phyloP scores from a whole-genome alignment of 495 filamentous ascomycete species.

The Viridothelium virens region DNA sequence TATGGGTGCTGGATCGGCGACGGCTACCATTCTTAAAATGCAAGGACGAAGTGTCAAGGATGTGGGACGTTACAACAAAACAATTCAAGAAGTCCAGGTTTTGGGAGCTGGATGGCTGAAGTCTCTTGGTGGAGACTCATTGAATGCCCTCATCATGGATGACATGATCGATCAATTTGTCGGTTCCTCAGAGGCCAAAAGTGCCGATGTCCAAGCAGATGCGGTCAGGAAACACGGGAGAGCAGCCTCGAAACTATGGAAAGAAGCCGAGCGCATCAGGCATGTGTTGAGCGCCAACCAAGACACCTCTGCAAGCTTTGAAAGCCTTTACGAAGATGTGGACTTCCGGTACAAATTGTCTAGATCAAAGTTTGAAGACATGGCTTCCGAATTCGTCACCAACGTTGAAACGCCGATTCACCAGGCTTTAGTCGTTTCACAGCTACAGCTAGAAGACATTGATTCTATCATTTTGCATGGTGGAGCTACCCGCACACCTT shows the following conservation, averaged over 20 bases:
- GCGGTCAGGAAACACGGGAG: slow-evolving; percentile 70
- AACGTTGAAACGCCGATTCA: slow-evolving; percentile 63
- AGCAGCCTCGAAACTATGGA: slow-evolving; percentile 77
- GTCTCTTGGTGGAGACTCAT: slow-evolving; percentile 78
- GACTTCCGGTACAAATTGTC: slow-evolving; percentile 88
- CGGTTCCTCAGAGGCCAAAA: slow-evolving; percentile 61
- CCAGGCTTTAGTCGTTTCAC: slow-evolving; percentile 64
- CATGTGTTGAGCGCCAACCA: slow-evolving; percentile 92
- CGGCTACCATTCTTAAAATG: slow-evolving; percentile 86
- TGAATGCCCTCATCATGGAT: slow-evolving; percentile 80
- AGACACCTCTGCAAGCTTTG: slow-evolving; percentile 70
- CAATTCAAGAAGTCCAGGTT: slow-evolving; percentile 83
- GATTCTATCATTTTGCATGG: slow-evolving; percentile 91
- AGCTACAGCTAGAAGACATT: slow-evolving; percentile 65
- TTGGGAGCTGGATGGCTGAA: slow-evolving; percentile 82
- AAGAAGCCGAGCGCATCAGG: slow-evolving; percentile 78
- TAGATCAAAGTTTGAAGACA: slow-evolving; percentile 73
- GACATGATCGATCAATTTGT: slow-evolving; percentile 79
- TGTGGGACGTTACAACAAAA: slow-evolving; percentile 90
- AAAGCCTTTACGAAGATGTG: slow-evolving; percentile 80
- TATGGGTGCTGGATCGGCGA: slow-evolving; percentile 96
- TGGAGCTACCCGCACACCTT: slow-evolving; percentile 83
- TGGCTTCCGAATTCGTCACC: slow-evolving; percentile 60
- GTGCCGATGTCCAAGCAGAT: slow-evolving; percentile 47
- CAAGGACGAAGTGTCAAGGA: slow-evolving; percentile 86